A percentile compares a stretch with the other conserved stretches of the same genome.
phyloP scores from a whole-genome alignment of 805 yeast genomes.

The Metahyphopichia silvanorum region DNA sequence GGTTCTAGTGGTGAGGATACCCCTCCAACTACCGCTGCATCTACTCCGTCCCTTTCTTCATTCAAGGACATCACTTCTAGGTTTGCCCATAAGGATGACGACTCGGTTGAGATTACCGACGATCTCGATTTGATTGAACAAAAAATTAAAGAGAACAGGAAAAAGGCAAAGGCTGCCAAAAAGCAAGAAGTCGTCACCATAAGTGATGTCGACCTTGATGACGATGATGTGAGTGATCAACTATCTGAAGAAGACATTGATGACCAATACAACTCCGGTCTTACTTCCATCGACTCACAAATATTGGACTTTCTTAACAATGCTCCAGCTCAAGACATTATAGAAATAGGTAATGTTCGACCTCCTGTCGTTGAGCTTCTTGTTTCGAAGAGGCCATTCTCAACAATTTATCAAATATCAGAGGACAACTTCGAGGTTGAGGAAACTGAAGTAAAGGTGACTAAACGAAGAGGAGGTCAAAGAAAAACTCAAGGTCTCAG shows the following conservation, averaged over 20 bases:
- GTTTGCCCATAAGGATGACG: constrained; percentile 9
- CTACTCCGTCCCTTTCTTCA: constrained; percentile 5
- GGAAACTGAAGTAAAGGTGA: constrained; percentile 22
- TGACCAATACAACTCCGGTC: constrained; percentile 29
- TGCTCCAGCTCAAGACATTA: constrained; percentile 70
- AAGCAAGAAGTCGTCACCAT: constrained; percentile 20
- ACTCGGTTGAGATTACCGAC: constrained; percentile 13
- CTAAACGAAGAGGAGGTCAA: constrained; percentile 39
- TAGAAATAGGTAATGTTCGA: constrained; percentile 73
- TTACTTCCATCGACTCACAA: constrained; percentile 56
- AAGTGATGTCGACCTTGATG: constrained; percentile 42
- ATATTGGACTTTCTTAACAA: constrained; percentile 75
- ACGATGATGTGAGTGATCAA: constrained; percentile 45
- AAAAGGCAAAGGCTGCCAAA: constrained; percentile 9
- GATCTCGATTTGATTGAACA: constrained; percentile 40
- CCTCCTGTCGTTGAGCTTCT: constrained; percentile 63
- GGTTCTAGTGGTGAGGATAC: constrained; percentile 19
- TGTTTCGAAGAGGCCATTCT: constrained; percentile 69
- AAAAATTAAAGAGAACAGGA: constrained; percentile 31
- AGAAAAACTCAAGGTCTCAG: constrained; percentile 64
- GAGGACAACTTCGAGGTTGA: constrained; percentile 48
- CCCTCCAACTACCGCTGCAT: constrained; percentile 3
- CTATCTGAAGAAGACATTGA: constrained; percentile 46
- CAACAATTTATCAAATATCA: constrained; percentile 55
- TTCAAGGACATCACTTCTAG: constrained; percentile 2